These are phyloP conservation scores for Amorphotheca resinae DNA, from an alignment of 495 filamentous ascomycete genomes.

Conservation along the genomic window DNA sequence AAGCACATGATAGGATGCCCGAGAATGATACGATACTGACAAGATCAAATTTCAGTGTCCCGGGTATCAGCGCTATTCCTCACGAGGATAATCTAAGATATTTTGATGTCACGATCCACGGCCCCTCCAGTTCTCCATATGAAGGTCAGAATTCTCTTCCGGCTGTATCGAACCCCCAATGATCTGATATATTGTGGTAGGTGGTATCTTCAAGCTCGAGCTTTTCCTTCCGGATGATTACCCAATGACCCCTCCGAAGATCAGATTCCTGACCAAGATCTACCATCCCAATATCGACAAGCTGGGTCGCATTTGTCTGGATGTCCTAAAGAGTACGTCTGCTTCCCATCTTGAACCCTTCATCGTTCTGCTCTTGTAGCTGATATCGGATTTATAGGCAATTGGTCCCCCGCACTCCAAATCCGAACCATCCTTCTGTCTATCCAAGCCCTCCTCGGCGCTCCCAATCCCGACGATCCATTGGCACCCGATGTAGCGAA, in stretches of 20 bases:
- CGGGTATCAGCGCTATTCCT: constrained; percentile 93
- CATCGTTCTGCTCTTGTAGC: background rate
- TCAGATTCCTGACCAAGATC: constrained; percentile 96
- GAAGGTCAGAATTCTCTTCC: constrained; percentile 45
- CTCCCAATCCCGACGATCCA: constrained; percentile 94
- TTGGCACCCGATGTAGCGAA: constrained; percentile 97
- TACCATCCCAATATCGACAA: constrained; percentile 99
- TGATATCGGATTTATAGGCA: constrained; percentile 42
- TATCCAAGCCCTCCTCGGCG: constrained; percentile 91
- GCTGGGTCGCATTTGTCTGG: constrained; percentile 89
- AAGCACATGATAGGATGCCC: constrained; percentile 25
- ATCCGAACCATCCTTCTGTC: constrained; percentile 96
- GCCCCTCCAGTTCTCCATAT: constrained; percentile 87
- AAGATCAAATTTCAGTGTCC: constrained; percentile 47
- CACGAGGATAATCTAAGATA: constrained; percentile 97
- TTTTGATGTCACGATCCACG: constrained; percentile 94
- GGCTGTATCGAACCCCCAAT: background rate
- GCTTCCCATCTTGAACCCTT: background rate
- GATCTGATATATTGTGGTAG: constrained; percentile 30
- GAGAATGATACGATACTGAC: background rate
- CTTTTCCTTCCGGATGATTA: constrained; percentile 99
- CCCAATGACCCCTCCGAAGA: constrained; percentile 97
- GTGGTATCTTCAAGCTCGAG: constrained; percentile 93
- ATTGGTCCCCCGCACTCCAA: constrained; percentile 97
- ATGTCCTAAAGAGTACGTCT: constrained; percentile 88